Evolutionary conservation across 345 rosid genomes (phyloP).

Genomic region (Trapa bicornis): DNA sequence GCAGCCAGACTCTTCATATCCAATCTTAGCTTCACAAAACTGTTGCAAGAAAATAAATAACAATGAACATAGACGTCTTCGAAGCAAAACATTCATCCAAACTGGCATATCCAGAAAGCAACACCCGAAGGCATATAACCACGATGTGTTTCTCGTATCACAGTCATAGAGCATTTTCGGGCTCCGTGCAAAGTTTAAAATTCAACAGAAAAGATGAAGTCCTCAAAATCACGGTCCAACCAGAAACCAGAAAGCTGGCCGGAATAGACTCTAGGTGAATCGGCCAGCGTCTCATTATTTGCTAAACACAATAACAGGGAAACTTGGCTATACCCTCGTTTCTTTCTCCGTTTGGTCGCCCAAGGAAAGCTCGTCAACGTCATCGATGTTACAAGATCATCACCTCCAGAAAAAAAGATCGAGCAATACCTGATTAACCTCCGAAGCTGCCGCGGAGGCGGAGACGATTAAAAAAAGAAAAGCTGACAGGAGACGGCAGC

Average conservation of each 20-base stretch:
- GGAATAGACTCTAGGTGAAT: no score
- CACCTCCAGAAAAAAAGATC: background rate
- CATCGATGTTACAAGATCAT: background rate
- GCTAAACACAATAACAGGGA: background rate
- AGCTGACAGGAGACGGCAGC: background rate
- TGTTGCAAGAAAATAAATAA: conserved; percentile 8
- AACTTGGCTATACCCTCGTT: background rate
- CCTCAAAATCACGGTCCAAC: no score
- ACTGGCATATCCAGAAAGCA: background rate
- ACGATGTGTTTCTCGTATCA: no score
- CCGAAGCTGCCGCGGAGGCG: conserved; percentile 5
- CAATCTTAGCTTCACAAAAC: conserved; percentile 54
- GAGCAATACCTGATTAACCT: background rate
- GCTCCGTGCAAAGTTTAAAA: no score
- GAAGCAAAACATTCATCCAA: background rate
- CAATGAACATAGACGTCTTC: background rate
- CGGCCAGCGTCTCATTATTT: no score
- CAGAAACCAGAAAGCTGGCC: no score
- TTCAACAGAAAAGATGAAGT: no score
- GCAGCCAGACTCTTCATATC: conserved; percentile 29
- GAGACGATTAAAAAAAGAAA: background rate
- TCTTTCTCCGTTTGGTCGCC: background rate
- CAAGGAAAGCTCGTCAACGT: background rate
- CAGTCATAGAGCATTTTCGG: no score
- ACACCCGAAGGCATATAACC: background rate